Evolutionary conservation across 208 protist species (phyloP).

Genomic region (Acanthamoeba royreba): DNA sequence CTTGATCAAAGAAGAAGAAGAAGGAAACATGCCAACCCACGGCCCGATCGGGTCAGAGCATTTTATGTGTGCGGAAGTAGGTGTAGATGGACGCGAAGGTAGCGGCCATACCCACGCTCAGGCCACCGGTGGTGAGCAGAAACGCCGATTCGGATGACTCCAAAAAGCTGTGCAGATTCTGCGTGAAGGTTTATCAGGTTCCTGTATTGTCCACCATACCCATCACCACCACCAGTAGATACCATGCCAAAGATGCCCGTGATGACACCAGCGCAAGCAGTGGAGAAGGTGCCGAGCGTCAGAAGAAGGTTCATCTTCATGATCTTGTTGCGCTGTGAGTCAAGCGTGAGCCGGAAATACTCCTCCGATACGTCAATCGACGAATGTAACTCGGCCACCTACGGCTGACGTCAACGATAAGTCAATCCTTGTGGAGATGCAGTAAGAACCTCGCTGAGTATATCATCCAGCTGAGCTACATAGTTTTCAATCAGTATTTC

Average conservation of each 20-base stretch:
- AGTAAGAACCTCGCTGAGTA: not conserved
- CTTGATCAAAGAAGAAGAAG: too few species aligned
- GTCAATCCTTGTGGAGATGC: not conserved
- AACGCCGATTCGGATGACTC: not conserved
- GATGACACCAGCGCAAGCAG: not conserved
- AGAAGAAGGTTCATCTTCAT: slow-evolving; percentile 34
- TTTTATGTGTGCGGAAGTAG: not conserved
- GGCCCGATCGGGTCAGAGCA: not conserved
- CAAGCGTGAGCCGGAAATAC: not conserved
- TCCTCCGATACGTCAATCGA: not conserved
- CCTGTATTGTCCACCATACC: not conserved
- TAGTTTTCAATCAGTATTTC: slow-evolving; percentile 12
- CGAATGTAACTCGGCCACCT: not conserved
- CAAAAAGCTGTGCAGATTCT: not conserved
- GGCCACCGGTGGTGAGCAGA: not conserved
- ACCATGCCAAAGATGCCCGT: slow-evolving; percentile 42
- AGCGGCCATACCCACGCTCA: not conserved
- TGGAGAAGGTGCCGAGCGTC: not conserved
- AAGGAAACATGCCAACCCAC: not conserved
- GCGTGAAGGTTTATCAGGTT: not conserved
- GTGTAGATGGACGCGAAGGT: not conserved
- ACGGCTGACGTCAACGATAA: not conserved
- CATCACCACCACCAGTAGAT: not conserved
- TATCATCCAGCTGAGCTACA: not conserved
- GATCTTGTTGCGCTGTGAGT: slow-evolving; percentile 19